Evolutionary conservation across 2,329 filamentous ascomycete genomes (phyloP).

Genomic region (Colletotrichum sp.): DNA sequence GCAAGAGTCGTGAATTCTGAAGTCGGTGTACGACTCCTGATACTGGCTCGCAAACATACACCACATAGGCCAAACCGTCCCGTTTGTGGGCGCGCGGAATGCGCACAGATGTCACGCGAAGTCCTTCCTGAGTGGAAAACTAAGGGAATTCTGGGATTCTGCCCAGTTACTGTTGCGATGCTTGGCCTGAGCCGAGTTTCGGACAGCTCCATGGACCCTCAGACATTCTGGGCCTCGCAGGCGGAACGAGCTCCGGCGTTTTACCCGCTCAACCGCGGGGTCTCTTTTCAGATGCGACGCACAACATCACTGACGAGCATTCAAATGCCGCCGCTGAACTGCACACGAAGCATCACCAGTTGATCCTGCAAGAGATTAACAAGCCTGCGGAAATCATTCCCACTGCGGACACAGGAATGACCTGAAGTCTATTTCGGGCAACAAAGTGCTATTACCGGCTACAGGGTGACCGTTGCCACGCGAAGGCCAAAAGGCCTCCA

Average conservation of each 20-base stretch:
- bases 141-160: neutral
- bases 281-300: neutral
- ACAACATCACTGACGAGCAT: neutral
- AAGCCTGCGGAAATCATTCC: neutral
- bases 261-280: neutral
- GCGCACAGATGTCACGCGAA: neutral
- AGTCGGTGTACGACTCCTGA: neutral
- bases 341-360: neutral
- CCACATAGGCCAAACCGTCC: neutral
- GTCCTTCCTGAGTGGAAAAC: neutral
- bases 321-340: neutral
- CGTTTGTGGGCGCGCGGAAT: neutral
- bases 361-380: neutral
- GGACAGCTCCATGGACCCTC: neutral
- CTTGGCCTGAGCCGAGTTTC: neutral
- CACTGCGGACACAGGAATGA: neutral
- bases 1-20: neutral
- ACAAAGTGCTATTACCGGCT: neutral
- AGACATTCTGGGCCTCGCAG: neutral
- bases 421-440: neutral
- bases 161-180: neutral
- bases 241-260: neutral
- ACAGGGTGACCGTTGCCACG: neutral
- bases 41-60: neutral
- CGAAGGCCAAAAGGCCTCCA: neutral